phyloP scores from a whole-genome alignment of 179 eudicot genomes.

The Silene noctiflora region DNA sequence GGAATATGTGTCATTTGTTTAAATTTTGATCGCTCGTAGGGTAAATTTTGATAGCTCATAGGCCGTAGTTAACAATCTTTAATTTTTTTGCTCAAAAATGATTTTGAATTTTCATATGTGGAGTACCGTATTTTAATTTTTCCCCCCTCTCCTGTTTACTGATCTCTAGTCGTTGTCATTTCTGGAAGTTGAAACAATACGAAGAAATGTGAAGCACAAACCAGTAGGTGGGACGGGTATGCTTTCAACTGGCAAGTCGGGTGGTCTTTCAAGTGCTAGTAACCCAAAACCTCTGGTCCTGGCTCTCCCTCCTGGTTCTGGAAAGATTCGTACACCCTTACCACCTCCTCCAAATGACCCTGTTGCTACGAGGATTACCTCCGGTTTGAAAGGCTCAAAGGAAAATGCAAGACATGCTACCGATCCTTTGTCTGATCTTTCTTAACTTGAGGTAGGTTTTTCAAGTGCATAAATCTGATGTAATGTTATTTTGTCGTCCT shows the following conservation, averaged over 20 bases:
- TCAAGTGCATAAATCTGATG: slow-evolving; percentile 2
- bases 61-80: background rate
- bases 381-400: slow-evolving; percentile 53
- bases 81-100: background rate
- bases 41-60: too few relatives aligned
- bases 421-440: slow-evolving; percentile 77
- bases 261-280: slow-evolving; percentile 40
- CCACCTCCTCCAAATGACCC: slow-evolving; percentile 99
- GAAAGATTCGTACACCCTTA: slow-evolving; percentile 70
- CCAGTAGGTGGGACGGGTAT: slow-evolving; percentile 71
- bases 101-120: background rate
- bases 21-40: too few relatives aligned
- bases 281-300: slow-evolving; percentile 64
- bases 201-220: slow-evolving; percentile 95
- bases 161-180: slow-evolving; percentile 12
- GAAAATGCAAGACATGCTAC: slow-evolving; percentile 45
- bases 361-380: slow-evolving; percentile 55
- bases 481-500: too few relatives aligned
- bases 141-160: background rate
- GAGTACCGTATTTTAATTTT: background rate
- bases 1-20: too few relatives aligned
- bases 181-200: slow-evolving; percentile 97
- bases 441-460: slow-evolving; percentile 75
- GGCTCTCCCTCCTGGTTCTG: slow-evolving; percentile 79
- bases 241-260: slow-evolving; percentile 75